phyloP scores from a whole-genome alignment of 2,329 filamentous ascomycete genomes.

The Alternaria ethzedia region DNA sequence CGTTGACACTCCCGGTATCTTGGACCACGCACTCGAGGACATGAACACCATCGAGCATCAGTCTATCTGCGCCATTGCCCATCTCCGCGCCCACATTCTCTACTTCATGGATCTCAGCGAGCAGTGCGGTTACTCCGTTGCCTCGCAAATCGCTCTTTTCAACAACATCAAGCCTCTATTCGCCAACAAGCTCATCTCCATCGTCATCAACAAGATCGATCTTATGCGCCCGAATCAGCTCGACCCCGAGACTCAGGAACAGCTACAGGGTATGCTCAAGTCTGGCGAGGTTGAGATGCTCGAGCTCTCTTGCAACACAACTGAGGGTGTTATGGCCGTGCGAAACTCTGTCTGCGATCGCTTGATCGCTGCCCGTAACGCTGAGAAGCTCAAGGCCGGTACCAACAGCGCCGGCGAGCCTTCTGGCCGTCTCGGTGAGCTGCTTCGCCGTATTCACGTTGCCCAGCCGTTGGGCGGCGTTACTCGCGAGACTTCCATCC shows the following conservation, averaged over 20 bases:
- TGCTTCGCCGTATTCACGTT: constrained; percentile 94
- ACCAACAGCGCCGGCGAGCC: constrained; percentile 78
- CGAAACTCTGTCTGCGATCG: constrained; percentile 95
- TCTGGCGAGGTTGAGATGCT: constrained; percentile 90
- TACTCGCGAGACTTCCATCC: constrained; percentile 82
- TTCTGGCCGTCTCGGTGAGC: constrained; percentile 83
- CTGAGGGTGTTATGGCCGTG: constrained; percentile 90
- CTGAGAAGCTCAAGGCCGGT: constrained; percentile 90
- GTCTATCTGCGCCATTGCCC: constrained; percentile 95
- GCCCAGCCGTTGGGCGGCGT: constrained; percentile 88
- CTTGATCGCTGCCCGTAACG: constrained; percentile 88
- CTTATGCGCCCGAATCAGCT: constrained; percentile 86
- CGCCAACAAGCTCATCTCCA: constrained; percentile 94
- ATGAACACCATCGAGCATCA: constrained; percentile 99
- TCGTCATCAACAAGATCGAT: constrained; percentile 99
- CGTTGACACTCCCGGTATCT: constrained; percentile 97
- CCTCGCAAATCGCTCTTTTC: constrained; percentile 93
- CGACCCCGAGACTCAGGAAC: constrained; percentile 75
- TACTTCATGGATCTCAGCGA: constrained; percentile 99
- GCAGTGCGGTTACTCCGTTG: constrained; percentile 93
- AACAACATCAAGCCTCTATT: constrained; percentile 93
- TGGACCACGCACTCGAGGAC: constrained; percentile 96
- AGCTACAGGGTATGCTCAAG: constrained; percentile 81
- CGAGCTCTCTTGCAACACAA: constrained; percentile 92
- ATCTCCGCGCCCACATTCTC: constrained; percentile 90